phyloP scores from a whole-genome alignment of 306 rosid species.

The Astragalus membranaceus region DNA sequence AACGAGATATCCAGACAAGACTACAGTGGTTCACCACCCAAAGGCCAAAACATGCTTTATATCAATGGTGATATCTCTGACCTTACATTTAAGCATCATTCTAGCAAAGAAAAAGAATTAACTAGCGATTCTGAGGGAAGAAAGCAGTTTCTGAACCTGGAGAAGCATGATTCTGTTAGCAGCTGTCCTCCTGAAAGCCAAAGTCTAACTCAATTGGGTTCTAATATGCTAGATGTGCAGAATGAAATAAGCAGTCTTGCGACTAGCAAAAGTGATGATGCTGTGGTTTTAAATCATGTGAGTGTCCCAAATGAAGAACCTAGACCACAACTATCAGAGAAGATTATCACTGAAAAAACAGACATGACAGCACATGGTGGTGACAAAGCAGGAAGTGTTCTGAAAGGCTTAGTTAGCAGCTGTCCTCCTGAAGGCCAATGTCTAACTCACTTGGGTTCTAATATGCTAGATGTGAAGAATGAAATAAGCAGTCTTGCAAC shows the following conservation, averaged over 20 bases:
- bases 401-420: slow-evolving; percentile 15
- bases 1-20: background rate
- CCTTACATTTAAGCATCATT: background rate
- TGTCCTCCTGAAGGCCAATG: no score
- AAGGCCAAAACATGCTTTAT: slow-evolving; percentile 14
- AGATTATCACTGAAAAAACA: slow-evolving; percentile 16
- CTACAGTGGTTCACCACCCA: background rate
- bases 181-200: slow-evolving; percentile 14
- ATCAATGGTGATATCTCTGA: background rate
- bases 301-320: slow-evolving; percentile 28
- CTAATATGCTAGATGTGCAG: slow-evolving; percentile 9
- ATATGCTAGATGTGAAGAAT: background rate
- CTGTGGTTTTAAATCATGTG: slow-evolving; percentile 23
- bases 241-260: background rate
- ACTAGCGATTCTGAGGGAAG: background rate
- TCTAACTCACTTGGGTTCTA: no score
- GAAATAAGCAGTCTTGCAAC: background rate
- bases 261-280: slow-evolving; percentile 13
- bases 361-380: slow-evolving; percentile 16
- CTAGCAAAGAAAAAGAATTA: slow-evolving; percentile 7
- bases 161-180: slow-evolving; percentile 2
- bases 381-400: slow-evolving; percentile 8
- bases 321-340: slow-evolving; percentile 34
- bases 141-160: slow-evolving; percentile 11
- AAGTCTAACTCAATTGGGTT: slow-evolving; percentile 2